Conservation (phyloP, 1,139 yeast genomes). For the Lodderomyces orthopsilosis region DNA sequence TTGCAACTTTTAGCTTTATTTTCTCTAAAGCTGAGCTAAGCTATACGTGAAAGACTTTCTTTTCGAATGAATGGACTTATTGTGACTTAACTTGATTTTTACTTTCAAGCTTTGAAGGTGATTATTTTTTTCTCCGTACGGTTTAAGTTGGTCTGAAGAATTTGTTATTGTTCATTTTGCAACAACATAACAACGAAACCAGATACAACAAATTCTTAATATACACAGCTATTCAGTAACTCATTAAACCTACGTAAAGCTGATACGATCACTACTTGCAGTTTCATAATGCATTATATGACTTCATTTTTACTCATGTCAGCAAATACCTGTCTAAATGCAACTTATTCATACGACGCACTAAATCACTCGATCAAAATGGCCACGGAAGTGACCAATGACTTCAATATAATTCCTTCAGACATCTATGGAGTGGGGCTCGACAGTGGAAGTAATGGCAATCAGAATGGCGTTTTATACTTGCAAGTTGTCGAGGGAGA, state of each 20-base stretch:
- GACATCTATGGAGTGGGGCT: neutral
- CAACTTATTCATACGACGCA: constrained; percentile 5
- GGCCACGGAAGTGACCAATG: neutral
- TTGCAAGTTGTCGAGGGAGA: neutral
- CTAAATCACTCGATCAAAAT: constrained; percentile 1
- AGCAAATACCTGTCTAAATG: constrained; percentile 8
- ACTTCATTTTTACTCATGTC: constrained; percentile 11
- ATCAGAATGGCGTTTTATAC: neutral
- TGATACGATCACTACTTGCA: neutral
- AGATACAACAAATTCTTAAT: neutral
- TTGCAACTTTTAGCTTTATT: constrained; percentile 2
- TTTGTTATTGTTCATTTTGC: constrained; percentile 4
- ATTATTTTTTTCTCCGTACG: too few relatives aligned
- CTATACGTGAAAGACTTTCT: constrained; percentile 18
- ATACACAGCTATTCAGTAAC: too few relatives aligned
- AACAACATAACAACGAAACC: neutral
- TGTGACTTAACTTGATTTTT: too few relatives aligned
- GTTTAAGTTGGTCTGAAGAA: too few relatives aligned
- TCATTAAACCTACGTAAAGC: too few relatives aligned
- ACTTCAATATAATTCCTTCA: neutral
- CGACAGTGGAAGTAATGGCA: neutral
- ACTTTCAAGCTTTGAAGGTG: too few relatives aligned
- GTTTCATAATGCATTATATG: constrained; percentile 10
- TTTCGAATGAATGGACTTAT: too few relatives aligned
- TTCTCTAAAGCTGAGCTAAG: neutral